Evolutionary conservation across 2,329 filamentous ascomycete species (phyloP).

Genomic region (Clathrospora elynae): DNA sequence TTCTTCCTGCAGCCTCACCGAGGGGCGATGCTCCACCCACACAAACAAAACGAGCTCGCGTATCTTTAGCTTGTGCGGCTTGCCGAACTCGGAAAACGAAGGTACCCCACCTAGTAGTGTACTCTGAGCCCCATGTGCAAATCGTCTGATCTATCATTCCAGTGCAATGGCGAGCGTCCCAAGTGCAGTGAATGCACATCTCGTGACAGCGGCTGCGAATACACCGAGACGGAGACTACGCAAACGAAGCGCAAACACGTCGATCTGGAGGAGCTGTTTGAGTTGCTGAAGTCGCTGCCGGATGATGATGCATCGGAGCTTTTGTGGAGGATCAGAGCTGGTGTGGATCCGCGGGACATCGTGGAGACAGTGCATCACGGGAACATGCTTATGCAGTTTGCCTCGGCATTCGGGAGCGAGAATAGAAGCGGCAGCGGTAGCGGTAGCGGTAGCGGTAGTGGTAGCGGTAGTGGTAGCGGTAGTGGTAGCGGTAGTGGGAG

Average conservation of each 20-base stretch:
- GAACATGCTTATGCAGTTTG: conserved; percentile 23
- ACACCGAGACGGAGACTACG: conserved; percentile 21
- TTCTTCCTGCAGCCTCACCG: conserved; percentile 19
- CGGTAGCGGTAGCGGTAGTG: not conserved
- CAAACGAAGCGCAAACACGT: conserved; percentile 22
- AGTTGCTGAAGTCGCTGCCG: conserved; percentile 18
- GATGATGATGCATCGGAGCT: conserved; percentile 17
- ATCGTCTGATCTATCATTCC: conserved; percentile 5
- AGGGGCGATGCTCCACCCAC: conserved; percentile 7
- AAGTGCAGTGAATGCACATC: conserved; percentile 22
- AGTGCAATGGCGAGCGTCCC: conserved; percentile 26
- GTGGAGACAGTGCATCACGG: conserved; percentile 23
- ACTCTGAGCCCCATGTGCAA: not conserved
- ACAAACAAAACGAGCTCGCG: conserved; percentile 20
- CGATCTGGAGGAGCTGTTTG: conserved; percentile 20
- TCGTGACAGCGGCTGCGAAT: conserved; percentile 19
- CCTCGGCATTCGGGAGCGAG: conserved; percentile 2
- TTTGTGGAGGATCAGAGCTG: conserved; percentile 20
- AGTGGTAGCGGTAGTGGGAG: not conserved
- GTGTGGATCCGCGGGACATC: conserved; percentile 19
- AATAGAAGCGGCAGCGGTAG: not conserved
- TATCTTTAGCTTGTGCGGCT: conserved; percentile 23
- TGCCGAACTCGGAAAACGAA: conserved; percentile 28
- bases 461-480: not conserved
- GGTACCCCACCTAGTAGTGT: conserved; percentile 11